Evolutionary conservation across 1,139 yeast genomes (phyloP), one percentile per base, ranked within the genome.

Genomic region (Kurtzmaniella quercitrusa): DNA sequence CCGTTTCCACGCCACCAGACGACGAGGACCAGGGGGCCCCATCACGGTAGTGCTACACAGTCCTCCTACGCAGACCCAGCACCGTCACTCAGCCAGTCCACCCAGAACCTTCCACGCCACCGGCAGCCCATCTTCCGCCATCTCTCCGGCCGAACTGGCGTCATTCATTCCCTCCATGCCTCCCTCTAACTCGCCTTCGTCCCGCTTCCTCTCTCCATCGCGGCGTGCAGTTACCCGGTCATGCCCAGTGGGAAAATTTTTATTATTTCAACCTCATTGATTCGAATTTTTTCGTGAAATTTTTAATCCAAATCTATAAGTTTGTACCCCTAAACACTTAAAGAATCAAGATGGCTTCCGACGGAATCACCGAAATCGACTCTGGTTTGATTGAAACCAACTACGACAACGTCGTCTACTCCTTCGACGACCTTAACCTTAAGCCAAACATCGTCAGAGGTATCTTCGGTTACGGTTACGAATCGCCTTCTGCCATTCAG

Each of bases 381-480:
- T 73, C 89, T 61, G 80, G 80, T 67, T 81, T 82, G 69, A 90
- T 91, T 67, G 95, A 87, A 78, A 77, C 97, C 76, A 93, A 93
- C 86, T 91, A 91, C 83, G 97, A 91, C 79, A 90, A 90, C 70
- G 93, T 88, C 65, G 96, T 90, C 68, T 82, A 84, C 81, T 76
- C 85, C 56, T 85, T 85, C 70, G 94, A 85, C 64, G 96, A 90
- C 66, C 79, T 85, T 71, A 82, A 85, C 84, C 78, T 85, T 67
- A 84, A 84, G 71, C 83, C 81, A 58, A 79, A 75, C 59, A 80
- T 85, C 64, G 80, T 84, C 60, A 82, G 93, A 81, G 93, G 89
- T 72, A 87, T 93, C 64, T 93, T 82, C 72, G 96, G 95, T 73
- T 88, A 88, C 78, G 98, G 98, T 79, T 93, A 89, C 77, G 98